Evolutionary conservation across 1,139 yeast species (phyloP), one percentile per base, ranked within the genome.

Genomic region (Suhomyces kunorum): DNA sequence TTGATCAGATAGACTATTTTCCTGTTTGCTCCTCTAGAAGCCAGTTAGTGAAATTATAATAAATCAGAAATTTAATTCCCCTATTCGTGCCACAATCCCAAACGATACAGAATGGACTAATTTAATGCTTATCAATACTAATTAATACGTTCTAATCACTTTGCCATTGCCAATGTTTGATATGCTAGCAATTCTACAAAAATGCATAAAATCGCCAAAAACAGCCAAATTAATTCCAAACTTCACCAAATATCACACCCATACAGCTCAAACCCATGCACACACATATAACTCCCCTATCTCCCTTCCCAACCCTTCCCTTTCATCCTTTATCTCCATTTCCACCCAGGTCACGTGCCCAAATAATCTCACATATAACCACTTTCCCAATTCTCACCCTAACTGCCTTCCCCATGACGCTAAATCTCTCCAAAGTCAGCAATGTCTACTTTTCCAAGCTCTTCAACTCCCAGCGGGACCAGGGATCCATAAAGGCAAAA

Each of bases 401-500:
- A 0, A 28, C 3, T 13, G 4, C 15, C 7, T 11, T 14, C 13
- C 24, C 18, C 8, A 64, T 64, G 67, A 58, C 66, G 11, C 58
- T 71, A 45, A 59, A 64, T 45, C 57, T 71, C 39, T 50, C 61
- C 40, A 61, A 62, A 42, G 67, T 71, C 22, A 68, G 66, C 39
- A 65, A 61, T 12, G 51, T 56, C 1, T 71, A 71, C 58, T 71
- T 71, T 48, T 51, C 60, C 32, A 64, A 66, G 50, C 56, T 71
- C 30, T 71, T 71, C 45, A 53, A 52, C 18, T 46, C 50, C 17
- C 51, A 45, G 44, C 49, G 34, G 41, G 49, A 47, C 16, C 25
- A 54, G 16, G 45, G 46, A 17, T 66, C 67, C 12, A 61, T 70
- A 32, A 77, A 78, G 50, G 82, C 90, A 42, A 81, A 80, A 47